Conservation (phyloP, 2,329 filamentous ascomycete genomes). For the Aspergillus fructus region DNA sequence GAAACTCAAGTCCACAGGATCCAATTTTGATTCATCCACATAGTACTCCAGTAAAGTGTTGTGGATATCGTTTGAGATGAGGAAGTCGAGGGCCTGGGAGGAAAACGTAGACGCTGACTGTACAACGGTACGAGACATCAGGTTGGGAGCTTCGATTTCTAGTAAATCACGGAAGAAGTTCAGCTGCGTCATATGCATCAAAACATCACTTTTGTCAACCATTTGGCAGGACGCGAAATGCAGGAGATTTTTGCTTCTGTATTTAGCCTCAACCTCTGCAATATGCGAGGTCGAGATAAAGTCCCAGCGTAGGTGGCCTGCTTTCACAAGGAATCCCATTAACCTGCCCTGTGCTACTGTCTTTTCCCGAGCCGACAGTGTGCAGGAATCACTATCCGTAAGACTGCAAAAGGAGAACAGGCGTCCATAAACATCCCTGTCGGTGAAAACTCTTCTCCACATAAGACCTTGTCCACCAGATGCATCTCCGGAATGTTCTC, state of each 20-base stretch:
- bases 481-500: conserved; percentile 21
- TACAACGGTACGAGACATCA: conserved; percentile 29
- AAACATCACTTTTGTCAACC: conserved; percentile 58
- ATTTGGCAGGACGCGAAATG: conserved; percentile 57
- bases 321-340: conserved; percentile 56
- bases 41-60: conserved; percentile 51
- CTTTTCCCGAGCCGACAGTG: conserved; percentile 51
- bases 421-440: conserved; percentile 57
- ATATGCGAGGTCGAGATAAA: conserved; percentile 53
- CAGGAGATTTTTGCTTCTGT: conserved; percentile 47
- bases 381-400: conserved; percentile 33
- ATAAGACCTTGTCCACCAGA: conserved; percentile 52
- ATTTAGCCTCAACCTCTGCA: conserved; percentile 50
- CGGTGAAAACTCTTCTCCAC: conserved; percentile 63
- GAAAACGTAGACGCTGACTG: conserved; percentile 40
- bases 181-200: conserved; percentile 61
- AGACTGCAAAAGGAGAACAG: conserved; percentile 58
- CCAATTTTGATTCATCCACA: conserved; percentile 50
- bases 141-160: conserved; percentile 39
- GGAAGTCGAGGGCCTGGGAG: conserved; percentile 51
- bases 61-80: conserved; percentile 53
- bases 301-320: conserved; percentile 56
- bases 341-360: conserved; percentile 62
- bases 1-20: conserved; percentile 54
- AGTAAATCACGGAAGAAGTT: conserved; percentile 59